Base-by-base conservation (phyloP, 768 basidiomycete genomes). In the Russula lepida region DNA sequence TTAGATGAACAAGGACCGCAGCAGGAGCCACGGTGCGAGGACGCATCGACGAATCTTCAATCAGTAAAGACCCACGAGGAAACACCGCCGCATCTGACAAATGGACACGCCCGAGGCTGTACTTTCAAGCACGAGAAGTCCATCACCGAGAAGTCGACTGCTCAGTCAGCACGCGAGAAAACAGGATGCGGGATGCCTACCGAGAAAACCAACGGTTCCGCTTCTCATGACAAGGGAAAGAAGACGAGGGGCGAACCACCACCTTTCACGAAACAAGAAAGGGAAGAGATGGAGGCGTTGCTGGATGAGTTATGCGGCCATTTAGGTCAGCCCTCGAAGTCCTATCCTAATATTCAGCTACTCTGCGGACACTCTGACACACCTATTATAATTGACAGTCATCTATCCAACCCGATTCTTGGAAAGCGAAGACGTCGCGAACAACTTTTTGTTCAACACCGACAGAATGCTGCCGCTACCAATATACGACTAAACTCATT, bases 401-500 rank as follows among this genome's bases (percentile, higher is more conserved):
- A 57, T 91, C 12, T 89, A 89, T 74, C 85, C 95, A 2, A 89
- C 79, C 17, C 83, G 85, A 12, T 98, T 98, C 76, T 69, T 98
- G 62, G 95, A 98, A 72, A 89, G 84, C n/a, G 95, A 98, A 73
- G 92, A 95, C 69, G 78, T 84, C 1, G 86, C 88, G 6, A 88
- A 95, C 66, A 98, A 98, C 71, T 95, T 97, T 76, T 74, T 97
- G 62, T 95, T 95, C 75, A 91, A 89, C 69, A 83, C 91, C 30
- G 94, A 95, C 69, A 79, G 89, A 67, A 65, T 92, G 55, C 67
- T 90, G 66, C 89, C 89, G 0, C 71, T 91, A 35, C 87, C 83
- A 2, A 90, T 92, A 62, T 91, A 92, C 62, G 72, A 84, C 68
- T 90, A 66, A 49, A 25, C 15, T n/a, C 15, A 71, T 30, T 8